Conservation (phyloP, 345 rosid genomes). For the Gossypium arboreum region DNA sequence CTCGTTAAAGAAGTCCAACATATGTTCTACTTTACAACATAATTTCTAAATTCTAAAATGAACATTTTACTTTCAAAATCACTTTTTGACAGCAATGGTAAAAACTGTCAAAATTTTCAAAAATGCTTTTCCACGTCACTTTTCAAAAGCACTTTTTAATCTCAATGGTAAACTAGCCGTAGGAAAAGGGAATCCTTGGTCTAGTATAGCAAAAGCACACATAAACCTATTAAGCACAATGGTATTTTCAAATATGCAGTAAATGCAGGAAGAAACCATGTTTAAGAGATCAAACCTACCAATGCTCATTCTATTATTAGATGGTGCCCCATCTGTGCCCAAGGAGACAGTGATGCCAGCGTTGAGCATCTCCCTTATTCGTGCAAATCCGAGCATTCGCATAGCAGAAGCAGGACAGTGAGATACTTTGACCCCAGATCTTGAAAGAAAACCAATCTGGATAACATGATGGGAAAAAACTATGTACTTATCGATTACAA, state of each 20-base stretch:
- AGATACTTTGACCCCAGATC: conserved; percentile 64
- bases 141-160: no score
- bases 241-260: neutral
- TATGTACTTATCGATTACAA: neutral
- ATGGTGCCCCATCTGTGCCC: conserved; percentile 84
- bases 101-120: no score
- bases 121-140: no score
- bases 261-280: conserved; percentile 13
- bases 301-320: conserved; percentile 80
- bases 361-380: conserved; percentile 55
- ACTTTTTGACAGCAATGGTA: no score
- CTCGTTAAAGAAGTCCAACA: no score
- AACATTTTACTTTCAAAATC: no score
- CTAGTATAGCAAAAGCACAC: neutral
- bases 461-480: conserved; percentile 2
- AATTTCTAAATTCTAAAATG: no score
- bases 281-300: conserved; percentile 33
- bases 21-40: no score
- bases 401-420: conserved; percentile 74
- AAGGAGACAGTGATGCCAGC: conserved; percentile 62
- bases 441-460: conserved; percentile 58
- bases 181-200: neutral
- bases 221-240: neutral
- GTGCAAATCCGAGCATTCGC: conserved; percentile 79
- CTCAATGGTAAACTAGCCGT: no score